phyloP scores from a whole-genome alignment of 1,284 basidiomycete species.

The Ceratobasidium theobromae region DNA sequence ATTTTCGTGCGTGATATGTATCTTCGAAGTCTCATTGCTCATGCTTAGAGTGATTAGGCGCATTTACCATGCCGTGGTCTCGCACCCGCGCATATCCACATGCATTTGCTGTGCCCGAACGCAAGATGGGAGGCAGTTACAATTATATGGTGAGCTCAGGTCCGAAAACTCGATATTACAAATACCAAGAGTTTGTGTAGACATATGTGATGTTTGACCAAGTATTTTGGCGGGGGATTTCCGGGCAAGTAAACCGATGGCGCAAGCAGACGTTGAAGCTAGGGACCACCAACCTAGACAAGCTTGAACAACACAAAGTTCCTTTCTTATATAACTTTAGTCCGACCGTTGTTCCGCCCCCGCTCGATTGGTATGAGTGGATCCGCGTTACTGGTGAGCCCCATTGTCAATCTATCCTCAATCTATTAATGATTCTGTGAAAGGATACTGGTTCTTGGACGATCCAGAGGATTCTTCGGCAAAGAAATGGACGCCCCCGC shows the following conservation, averaged over 20 bases:
- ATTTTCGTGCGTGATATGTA: constrained; percentile 63
- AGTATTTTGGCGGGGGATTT: constrained; percentile 94
- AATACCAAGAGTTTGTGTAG: constrained; percentile 43
- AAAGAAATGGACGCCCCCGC: constrained; percentile 85
- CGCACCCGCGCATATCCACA: constrained; percentile 87
- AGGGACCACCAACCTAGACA: constrained; percentile 81
- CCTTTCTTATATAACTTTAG: constrained; percentile 99
- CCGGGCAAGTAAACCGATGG: constrained; percentile 95
- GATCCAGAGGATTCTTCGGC: constrained; percentile 78
- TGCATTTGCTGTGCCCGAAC: constrained; percentile 94
- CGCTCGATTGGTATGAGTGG: constrained; percentile 98
- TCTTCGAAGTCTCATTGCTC: not conserved
- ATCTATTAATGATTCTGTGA: not conserved
- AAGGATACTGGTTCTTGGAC: constrained; percentile 94
- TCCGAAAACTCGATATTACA: not conserved
- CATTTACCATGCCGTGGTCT: constrained; percentile 57
- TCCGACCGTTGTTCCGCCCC: constrained; percentile 82
- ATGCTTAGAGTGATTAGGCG: constrained; percentile 1
- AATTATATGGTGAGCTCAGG: constrained; percentile 83
- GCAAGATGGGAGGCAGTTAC: constrained; percentile 93
- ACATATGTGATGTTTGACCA: constrained; percentile 95
- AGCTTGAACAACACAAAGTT: constrained; percentile 93
- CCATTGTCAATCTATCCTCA: constrained; percentile 35
- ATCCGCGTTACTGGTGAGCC: constrained; percentile 84
- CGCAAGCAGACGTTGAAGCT: constrained; percentile 77